Base-by-base conservation (phyloP, 768 basidiomycete species). In the Naganishia antarctica region DNA sequence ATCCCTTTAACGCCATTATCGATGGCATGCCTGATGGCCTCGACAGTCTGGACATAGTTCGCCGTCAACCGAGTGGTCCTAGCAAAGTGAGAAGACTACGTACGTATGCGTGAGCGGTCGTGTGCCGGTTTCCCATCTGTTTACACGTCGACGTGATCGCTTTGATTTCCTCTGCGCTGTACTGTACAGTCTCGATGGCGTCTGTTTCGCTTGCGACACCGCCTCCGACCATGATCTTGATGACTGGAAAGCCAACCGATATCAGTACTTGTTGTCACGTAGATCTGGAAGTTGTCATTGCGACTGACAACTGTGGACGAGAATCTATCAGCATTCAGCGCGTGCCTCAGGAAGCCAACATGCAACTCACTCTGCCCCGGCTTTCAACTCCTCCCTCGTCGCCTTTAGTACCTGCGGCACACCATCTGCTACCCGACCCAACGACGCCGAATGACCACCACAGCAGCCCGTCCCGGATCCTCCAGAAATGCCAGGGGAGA, bases 1-100 rank as follows among this genome's bases (percentile, higher is more conserved):
- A 82, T 82, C 3, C 80, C 81, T 12, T 61, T 66, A 5, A 81
- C 78, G 11, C 81, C 81, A 51, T 80, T 81, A n/a, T 80, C 76
- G 37, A 82, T 76, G 0, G 81, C 80, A 51, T 82, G 81, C 0
- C 74, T 70, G 64, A 82, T 80, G 1, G 80, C 77, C 23, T 78
- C 80, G n/a, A 73, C 70, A 0, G 81, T 81, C 66, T 80, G 79
- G 21, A n/a, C n/a, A n/a, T n/a, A n/a, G n/a, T n/a, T n/a, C n/a
- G n/a, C n/a, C n/a, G n/a, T n/a, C n/a, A n/a, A n/a, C n/a, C n/a
- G n/a, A n/a, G n/a, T n/a, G n/a, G n/a, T n/a, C n/a, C n/a, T n/a
- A n/a, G n/a, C 13, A 34, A 8, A 32, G 23, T 31, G 29, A 0
- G 74, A 53, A 76, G 74, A 1, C 73, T 74, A 9, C 75, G 77